These are phyloP conservation scores for Leishmania tropica DNA, from an alignment of 208 protist genomes.

Conservation along the genomic window DNA sequence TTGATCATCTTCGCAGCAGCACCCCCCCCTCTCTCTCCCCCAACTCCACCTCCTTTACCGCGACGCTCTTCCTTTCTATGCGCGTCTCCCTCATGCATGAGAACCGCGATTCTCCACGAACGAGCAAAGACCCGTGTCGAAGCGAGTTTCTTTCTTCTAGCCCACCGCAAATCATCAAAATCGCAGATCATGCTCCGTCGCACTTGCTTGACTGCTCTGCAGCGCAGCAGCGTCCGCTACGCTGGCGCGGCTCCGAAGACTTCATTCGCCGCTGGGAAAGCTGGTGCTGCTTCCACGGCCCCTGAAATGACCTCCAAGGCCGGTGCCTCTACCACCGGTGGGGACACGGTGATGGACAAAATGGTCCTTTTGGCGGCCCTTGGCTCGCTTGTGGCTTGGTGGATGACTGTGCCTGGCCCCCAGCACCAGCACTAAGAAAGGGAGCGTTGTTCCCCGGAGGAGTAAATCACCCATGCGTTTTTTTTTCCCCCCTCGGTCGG, in stretches of 20 bases:
- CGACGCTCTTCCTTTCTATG: not conserved
- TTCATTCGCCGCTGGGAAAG: conserved; percentile 14
- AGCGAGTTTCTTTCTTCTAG: not conserved
- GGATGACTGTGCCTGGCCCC: conserved; percentile 54
- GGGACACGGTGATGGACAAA: conserved; percentile 80
- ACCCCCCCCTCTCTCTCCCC: not conserved
- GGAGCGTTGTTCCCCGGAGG: not conserved
- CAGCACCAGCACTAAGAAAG: conserved; percentile 66
- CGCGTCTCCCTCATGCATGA: not conserved
- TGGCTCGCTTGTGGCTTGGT: conserved; percentile 54
- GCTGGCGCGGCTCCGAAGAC: conserved; percentile 11
- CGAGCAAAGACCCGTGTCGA: not conserved
- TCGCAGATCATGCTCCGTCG: conserved; percentile 46
- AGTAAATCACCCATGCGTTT: not conserved
- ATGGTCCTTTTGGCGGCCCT: conserved; percentile 43
- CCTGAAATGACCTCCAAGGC: conserved; percentile 48
- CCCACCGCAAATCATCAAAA: not conserved
- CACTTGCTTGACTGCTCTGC: conserved; percentile 35
- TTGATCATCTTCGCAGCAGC: not conserved
- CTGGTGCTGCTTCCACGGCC: conserved; percentile 22
- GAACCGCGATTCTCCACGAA: not conserved
- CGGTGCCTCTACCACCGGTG: conserved; percentile 54
- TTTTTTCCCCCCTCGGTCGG: not conserved
- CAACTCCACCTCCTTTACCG: not conserved
- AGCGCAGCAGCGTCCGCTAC: conserved; percentile 25